A percentile compares a stretch with the other conserved stretches of the same genome.
These are phyloP conservation scores for Sicyos baderoa DNA, from an alignment of 306 rosid species.

Conservation along the genomic window DNA sequence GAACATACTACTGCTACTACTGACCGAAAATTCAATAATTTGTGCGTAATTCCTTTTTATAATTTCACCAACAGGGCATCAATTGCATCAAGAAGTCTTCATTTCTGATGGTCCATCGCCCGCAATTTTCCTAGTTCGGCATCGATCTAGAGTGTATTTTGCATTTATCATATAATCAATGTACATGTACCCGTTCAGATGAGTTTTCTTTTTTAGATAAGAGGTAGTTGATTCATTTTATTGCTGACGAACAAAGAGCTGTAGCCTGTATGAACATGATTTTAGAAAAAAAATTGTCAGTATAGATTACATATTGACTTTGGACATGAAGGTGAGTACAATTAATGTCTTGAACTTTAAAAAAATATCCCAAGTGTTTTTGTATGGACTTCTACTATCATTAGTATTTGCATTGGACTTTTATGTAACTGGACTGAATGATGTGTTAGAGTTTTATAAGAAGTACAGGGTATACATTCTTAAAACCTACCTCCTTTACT, in stretches of 20 bases:
- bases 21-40: not conserved
- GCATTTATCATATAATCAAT: not conserved
- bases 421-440: too few species aligned
- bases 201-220: not conserved
- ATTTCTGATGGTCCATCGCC: constrained; percentile 26
- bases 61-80: constrained; percentile 43
- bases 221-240: constrained; percentile 1
- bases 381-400: too few species aligned
- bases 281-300: not conserved
- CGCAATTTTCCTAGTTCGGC: constrained; percentile 13
- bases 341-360: not conserved
- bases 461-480: too few species aligned
- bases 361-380: too few species aligned
- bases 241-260: not conserved
- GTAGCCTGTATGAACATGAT: not conserved
- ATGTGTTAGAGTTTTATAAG: too few species aligned
- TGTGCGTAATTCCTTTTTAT: not conserved
- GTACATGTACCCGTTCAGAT: not conserved
- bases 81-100: constrained; percentile 42
- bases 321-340: not conserved
- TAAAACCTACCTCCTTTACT: too few species aligned
- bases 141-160: not conserved
- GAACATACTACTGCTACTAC: not conserved
- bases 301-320: not conserved
- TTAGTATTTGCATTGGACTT: not conserved